Percentiles rank a stretch among this genome's conserved stretches.
phyloP scores from a whole-genome alignment of 108 stramenopile species.

The Skeletonema potamos region DNA sequence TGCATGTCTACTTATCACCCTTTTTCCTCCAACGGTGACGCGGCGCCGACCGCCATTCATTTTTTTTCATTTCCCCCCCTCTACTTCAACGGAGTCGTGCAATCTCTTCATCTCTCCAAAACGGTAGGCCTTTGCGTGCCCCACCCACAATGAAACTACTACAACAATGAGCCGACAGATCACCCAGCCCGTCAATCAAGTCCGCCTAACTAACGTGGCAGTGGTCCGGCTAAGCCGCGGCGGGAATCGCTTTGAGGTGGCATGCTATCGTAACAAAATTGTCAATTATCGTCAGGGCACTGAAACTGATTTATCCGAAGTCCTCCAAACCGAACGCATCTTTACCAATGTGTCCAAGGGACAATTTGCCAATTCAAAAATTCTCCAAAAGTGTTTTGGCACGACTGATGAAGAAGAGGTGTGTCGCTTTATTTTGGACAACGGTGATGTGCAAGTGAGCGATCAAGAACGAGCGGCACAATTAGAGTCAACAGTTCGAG shows the following conservation, averaged over 20 bases:
- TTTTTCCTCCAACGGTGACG: too few species aligned
- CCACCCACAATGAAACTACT: background rate
- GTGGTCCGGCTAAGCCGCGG: conserved; percentile 86
- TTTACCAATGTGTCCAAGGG: conserved; percentile 98
- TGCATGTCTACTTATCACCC: too few species aligned
- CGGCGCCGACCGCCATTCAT: too few species aligned
- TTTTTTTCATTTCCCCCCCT: too few species aligned
- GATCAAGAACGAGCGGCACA: conserved; percentile 88
- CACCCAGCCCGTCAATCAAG: conserved; percentile 90
- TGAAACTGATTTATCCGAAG: conserved; percentile 97
- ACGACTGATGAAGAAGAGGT: conserved; percentile 78
- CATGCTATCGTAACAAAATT: conserved; percentile 98
- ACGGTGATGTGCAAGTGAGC: conserved; percentile 91
- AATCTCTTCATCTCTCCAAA: too few species aligned
- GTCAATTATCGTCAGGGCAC: conserved; percentile 95
- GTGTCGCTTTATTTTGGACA: conserved; percentile 81
- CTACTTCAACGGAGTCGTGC: too few species aligned
- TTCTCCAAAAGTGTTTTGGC: conserved; percentile 87
- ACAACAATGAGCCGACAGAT: conserved; percentile 63
- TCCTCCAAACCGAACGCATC: conserved; percentile 94
- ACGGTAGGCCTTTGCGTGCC: background rate
- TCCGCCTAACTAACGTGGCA: conserved; percentile 97
- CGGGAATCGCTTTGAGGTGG: conserved; percentile 98
- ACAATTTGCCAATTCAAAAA: conserved; percentile 86
- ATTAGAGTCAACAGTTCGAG: conserved; percentile 73